phyloP scores from a whole-genome alignment of 164 flowering plant species.

The Tinospora cordifolia region DNA sequence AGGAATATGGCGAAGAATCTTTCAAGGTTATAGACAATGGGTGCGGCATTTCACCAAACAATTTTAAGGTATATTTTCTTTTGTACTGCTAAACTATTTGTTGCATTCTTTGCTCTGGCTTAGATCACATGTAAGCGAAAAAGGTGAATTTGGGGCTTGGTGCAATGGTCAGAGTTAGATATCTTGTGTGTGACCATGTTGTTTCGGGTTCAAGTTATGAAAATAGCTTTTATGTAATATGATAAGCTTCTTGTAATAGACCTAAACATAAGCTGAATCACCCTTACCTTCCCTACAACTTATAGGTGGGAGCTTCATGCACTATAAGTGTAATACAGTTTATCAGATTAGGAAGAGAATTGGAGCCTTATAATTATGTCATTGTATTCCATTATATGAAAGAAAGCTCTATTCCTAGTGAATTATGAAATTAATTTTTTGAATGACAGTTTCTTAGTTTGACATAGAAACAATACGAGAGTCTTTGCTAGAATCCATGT shows the following conservation, averaged over 20 bases:
- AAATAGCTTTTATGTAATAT: too few species aligned
- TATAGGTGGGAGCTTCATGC: too few species aligned
- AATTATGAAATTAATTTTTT: not conserved
- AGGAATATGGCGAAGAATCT: slow-evolving; percentile 67
- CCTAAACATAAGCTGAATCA: too few species aligned
- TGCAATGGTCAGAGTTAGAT: too few species aligned
- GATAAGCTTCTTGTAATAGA: too few species aligned
- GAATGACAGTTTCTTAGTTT: not conserved
- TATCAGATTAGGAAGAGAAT: not conserved
- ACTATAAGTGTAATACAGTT: too few species aligned
- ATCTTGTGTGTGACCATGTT: too few species aligned
- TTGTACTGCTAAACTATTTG: not conserved
- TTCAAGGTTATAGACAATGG: slow-evolving; percentile 90
- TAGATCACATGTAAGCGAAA: too few species aligned
- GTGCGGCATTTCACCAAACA: slow-evolving; percentile 75
- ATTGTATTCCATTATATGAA: not conserved
- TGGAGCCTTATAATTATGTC: not conserved
- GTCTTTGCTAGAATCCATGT: not conserved
- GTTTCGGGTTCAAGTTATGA: too few species aligned
- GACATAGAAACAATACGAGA: not conserved
- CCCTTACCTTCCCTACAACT: too few species aligned
- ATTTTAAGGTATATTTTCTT: slow-evolving; percentile 56
- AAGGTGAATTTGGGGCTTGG: too few species aligned
- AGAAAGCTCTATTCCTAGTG: not conserved
- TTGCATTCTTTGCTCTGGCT: not conserved